Conservation (phyloP, 495 filamentous ascomycete genomes). For the Penicillium bialowiezense region DNA sequence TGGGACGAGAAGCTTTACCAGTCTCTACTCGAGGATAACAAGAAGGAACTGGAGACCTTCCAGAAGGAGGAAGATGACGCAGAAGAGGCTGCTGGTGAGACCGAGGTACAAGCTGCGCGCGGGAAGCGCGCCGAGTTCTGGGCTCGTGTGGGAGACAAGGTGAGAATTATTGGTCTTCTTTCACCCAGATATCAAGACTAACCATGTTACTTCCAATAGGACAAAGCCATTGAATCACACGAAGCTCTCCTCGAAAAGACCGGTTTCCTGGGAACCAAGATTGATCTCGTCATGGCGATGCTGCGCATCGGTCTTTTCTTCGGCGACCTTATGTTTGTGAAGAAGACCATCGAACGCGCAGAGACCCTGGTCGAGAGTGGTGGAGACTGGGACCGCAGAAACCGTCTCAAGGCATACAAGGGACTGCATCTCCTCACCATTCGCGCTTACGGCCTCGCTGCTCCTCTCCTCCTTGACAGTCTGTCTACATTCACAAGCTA, state of each 20-base stretch:
- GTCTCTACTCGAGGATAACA: conserved; percentile 79
- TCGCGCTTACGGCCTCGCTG: conserved; percentile 83
- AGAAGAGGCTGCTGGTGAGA: conserved; percentile 91
- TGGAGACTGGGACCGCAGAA: conserved; percentile 97
- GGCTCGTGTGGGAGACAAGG: conserved; percentile 93
- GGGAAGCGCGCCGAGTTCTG: conserved; percentile 96
- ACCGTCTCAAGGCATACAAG: conserved; percentile 97
- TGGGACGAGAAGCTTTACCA: conserved; percentile 93
- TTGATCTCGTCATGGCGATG: conserved; percentile 92
- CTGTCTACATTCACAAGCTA: conserved; percentile 98
- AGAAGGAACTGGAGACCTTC: conserved; percentile 83
- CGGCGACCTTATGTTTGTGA: conserved; percentile 82
- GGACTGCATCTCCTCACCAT: conserved; percentile 89
- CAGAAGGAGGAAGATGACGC: conserved; percentile 96
- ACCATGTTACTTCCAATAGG: conserved; percentile 48
- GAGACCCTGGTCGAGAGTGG: conserved; percentile 87
- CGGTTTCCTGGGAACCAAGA: conserved; percentile 89
- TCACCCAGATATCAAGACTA: conserved; percentile 1
- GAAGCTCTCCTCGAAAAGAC: conserved; percentile 94
- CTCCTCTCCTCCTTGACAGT: conserved; percentile 91
- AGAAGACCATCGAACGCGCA: conserved; percentile 89
- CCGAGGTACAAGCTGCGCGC: conserved; percentile 85
- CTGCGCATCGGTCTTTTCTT: conserved; percentile 96
- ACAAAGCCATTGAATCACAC: conserved; percentile 87
- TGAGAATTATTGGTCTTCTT: conserved; percentile 34